Evolutionary conservation across 2,329 filamentous ascomycete species (phyloP), one percentile per base, ranked within the genome.

Genomic region (Exophiala sideris): DNA sequence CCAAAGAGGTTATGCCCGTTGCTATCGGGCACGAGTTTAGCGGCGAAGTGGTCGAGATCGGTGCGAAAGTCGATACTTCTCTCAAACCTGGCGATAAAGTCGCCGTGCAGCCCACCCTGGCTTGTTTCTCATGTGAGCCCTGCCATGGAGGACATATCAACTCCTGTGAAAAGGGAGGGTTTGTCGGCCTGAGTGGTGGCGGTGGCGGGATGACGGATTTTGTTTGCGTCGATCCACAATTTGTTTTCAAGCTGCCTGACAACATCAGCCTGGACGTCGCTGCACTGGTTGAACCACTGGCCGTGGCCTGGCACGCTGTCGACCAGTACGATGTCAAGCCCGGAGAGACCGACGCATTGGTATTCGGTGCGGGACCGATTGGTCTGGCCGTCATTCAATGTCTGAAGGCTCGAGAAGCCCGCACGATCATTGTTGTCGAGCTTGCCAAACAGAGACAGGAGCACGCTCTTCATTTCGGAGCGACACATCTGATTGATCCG

Each of bases 11-110:
- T 1, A 74, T 82, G 34, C 84, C 83, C 3, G 74, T 86, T 8
- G 83, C 77, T 0, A 71, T 87, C 8, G 84, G 85, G 21, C 84
- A 87, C 63, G 85, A 87, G 64, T 84, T 87, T 67, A 80, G 77
- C 3, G 84, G 84, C 9, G 75, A 76, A 1, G 72, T 87, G 32
- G 73, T 77, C 9, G 80, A 84, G 59, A 69, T 86, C n/a, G 83
- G 83, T 0, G 63, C 71, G 0, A 74, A 70, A 1, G 77, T 83
- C 1, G 67, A 55, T 3, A 62, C 60, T 16, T 46, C 58, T 63
- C 69, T 85, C 45, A 70, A 75, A 40, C 65, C 78, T 1, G 83
- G 83, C 1, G 78, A 86, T 57, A 70, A 74, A 14, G 82, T 85
- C 14, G 80, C 77, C 4, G 73, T 86, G 3, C 80, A 83, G 58